These are phyloP conservation scores for Talaromyces thailandensis DNA, from an alignment of 495 filamentous ascomycete genomes.

Conservation along the genomic window DNA sequence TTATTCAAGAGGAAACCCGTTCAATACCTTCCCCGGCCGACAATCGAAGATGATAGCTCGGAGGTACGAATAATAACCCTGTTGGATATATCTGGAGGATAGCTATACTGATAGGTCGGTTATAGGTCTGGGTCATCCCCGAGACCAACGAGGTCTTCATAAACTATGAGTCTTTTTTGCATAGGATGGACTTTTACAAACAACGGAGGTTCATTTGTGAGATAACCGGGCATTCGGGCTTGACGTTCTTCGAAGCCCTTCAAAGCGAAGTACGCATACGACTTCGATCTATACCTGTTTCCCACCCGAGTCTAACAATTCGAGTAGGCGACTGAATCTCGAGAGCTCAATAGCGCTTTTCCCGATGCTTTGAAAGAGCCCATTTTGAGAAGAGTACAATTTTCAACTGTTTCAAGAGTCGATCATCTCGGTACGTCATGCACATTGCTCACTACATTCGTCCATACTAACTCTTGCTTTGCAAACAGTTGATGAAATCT, in stretches of 20 bases:
- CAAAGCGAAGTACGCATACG: slow-evolving; percentile 73
- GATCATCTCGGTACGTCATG: slow-evolving; percentile 69
- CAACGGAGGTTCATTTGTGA: slow-evolving; percentile 91
- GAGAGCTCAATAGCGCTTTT: slow-evolving; percentile 83
- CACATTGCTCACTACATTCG: background rate
- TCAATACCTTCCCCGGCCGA: slow-evolving; percentile 63
- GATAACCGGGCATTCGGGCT: slow-evolving; percentile 84
- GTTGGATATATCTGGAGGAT: background rate
- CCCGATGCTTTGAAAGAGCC: slow-evolving; percentile 88
- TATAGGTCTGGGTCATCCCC: slow-evolving; percentile 82
- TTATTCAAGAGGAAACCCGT: slow-evolving; percentile 95
- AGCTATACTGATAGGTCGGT: background rate
- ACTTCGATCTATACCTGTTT: background rate
- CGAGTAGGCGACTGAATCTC: slow-evolving; percentile 66
- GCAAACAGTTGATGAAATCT: slow-evolving; percentile 54
- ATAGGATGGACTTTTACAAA: slow-evolving; percentile 86
- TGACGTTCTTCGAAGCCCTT: slow-evolving; percentile 90
- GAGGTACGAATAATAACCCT: slow-evolving; percentile 47
- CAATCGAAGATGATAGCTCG: slow-evolving; percentile 67
- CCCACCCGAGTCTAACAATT: background rate
- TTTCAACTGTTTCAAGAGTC: slow-evolving; percentile 81
- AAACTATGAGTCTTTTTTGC: slow-evolving; percentile 81
- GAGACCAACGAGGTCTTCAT: slow-evolving; percentile 86
- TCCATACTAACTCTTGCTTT: slow-evolving; percentile 1
- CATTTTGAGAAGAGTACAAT: slow-evolving; percentile 82